Evolutionary conservation across 2,329 filamentous ascomycete species (phyloP), one percentile per base, ranked within the genome.

Genomic region (Apiospora arundinis): DNA sequence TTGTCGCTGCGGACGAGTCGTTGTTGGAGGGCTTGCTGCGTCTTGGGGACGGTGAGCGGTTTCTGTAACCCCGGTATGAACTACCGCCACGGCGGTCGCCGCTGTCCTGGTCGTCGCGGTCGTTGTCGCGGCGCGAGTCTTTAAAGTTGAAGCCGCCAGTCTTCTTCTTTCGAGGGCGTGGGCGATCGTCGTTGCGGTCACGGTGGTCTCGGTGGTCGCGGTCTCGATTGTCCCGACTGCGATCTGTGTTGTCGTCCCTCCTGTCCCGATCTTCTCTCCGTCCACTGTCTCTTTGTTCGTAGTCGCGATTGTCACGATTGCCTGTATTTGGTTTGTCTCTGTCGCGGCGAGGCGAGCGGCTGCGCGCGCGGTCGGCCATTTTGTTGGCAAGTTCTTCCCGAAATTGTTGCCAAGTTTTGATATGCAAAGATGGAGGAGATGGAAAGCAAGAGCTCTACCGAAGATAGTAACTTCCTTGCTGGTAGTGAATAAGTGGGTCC

Each of bases 81-180:
- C 82, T 71, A 82, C 81, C 77, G 52, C 81, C 78, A 23, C 81
- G 79, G 23, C 77, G 75, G 63, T 78, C 77, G 67, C 76, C 81
- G 66, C 77, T 81, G 42, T 87, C 84, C 49, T 84, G 82, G 48
- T 85, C 83, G 68, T 85, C 83, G 69, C 86, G 83, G 69, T 84
- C 82, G 69, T 86, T 83, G 69, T 84, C 82, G 42, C 82, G 81
- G 49, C 86, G 83, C 65, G 25, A 28, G 65, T 67, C 87, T 75
- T 91, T 91, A 84, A 87, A 91, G 74, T 85, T 86, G 75, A 91
- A 89, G 12, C 88, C 88, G 5, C 87, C 85, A 71, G 82, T 83
- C 72, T 80, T 80, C 73, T 80, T 80, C 74, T 78, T 79, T 37
- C 70, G 70, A 40, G 77, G 77, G 11, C 77, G 74, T 1, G 78